Conservation (phyloP, 192 early-diverging fungal species). For the Rhizoclosmatium sp. region DNA sequence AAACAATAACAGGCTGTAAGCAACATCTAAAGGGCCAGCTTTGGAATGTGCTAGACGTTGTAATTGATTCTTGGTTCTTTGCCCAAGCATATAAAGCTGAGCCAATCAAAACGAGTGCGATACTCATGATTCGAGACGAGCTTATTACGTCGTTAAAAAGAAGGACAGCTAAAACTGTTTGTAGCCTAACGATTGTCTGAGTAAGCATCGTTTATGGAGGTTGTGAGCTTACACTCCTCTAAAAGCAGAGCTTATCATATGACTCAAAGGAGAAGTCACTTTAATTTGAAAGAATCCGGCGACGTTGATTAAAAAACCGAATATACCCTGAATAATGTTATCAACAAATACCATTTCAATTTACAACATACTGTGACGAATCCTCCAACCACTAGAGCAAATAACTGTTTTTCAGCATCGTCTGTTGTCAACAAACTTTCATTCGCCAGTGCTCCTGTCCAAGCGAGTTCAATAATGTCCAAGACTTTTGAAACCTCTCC, state of each 20-base stretch:
- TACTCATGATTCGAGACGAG: conserved; percentile 7
- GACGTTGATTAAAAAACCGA: conserved; percentile 69
- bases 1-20: no score
- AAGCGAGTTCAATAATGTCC: neutral
- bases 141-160: conserved; percentile 33
- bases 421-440: neutral
- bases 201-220: neutral
- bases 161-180: conserved; percentile 33
- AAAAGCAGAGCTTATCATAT: conserved; percentile 66
- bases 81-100: conserved; percentile 33
- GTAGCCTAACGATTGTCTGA: conserved; percentile 15
- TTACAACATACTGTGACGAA: conserved; percentile 22
- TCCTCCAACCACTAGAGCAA: conserved; percentile 33
- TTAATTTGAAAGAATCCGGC: conserved; percentile 72
- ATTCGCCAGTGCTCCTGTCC: neutral
- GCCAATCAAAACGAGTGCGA: conserved; percentile 25
- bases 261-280: conserved; percentile 66
- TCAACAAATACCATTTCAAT: neutral
- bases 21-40: no score
- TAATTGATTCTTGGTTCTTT: neutral
- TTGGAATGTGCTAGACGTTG: neutral
- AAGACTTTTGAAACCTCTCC: conserved; percentile 45
- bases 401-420: neutral
- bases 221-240: conserved; percentile 63
- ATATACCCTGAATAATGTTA: conserved; percentile 46